Evolutionary conservation across 108 stramenopile species (phyloP).

Genomic region (Discostella pseudostelligera): DNA sequence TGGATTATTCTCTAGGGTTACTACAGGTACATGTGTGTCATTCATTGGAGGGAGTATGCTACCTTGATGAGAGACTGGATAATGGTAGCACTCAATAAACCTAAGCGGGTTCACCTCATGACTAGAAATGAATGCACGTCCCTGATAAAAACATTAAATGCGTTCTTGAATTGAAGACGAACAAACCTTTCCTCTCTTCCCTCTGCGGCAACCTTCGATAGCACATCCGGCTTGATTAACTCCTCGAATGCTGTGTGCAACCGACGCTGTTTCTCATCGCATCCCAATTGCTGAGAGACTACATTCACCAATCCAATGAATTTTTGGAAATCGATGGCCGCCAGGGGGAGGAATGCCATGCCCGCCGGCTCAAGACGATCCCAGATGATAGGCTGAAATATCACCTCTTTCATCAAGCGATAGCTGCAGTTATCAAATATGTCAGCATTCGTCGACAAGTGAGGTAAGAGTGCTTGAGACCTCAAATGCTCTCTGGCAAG

Average conservation of each 20-base stretch:
- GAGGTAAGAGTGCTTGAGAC: constrained; percentile 33
- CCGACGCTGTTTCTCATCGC: constrained; percentile 55
- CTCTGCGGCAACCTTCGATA: constrained; percentile 50
- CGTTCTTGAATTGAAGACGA: constrained; percentile 66
- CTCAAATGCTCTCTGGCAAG: constrained; percentile 65
- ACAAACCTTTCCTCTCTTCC: constrained; percentile 73
- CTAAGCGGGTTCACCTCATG: constrained; percentile 39
- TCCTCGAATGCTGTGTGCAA: constrained; percentile 58
- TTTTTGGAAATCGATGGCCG: constrained; percentile 60
- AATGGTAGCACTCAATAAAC: neutral
- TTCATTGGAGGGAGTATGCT: neutral
- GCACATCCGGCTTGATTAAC: constrained; percentile 62
- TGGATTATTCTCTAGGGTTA: neutral
- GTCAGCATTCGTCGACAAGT: constrained; percentile 51
- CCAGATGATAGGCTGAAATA: constrained; percentile 74
- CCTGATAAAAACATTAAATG: constrained; percentile 73
- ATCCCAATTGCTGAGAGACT: constrained; percentile 56
- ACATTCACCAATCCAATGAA: constrained; percentile 62
- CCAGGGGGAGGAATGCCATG: constrained; percentile 60
- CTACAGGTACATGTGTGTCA: neutral
- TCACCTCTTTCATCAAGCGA: constrained; percentile 69
- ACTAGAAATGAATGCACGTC: constrained; percentile 79
- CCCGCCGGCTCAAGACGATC: constrained; percentile 81
- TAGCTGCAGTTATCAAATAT: constrained; percentile 61
- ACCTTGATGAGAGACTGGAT: neutral